Percentiles rank a stretch among this genome's conserved stretches.
These are phyloP conservation scores for Coniella vitis DNA, from an alignment of 2,329 filamentous ascomycete genomes.

Conservation along the genomic window DNA sequence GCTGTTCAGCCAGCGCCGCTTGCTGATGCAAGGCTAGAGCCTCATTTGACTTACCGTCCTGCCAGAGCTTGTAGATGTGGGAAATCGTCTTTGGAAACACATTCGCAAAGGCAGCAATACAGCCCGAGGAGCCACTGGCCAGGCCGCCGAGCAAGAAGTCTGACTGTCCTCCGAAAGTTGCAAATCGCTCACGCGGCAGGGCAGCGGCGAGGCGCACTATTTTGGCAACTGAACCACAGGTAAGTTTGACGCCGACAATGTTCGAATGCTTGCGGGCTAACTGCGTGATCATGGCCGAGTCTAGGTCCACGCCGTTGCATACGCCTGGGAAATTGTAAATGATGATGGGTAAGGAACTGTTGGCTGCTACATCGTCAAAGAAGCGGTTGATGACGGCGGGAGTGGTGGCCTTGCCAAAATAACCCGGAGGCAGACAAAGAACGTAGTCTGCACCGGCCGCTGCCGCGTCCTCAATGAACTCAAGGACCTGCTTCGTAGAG, in stretches of 20 bases:
- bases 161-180: constrained; percentile 64
- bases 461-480: constrained; percentile 51
- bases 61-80: constrained; percentile 55
- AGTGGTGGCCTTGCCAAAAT: constrained; percentile 58
- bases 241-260: constrained; percentile 60
- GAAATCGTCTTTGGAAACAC: constrained; percentile 51
- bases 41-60: constrained; percentile 47
- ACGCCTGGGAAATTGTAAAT: constrained; percentile 65
- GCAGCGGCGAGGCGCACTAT: constrained; percentile 51
- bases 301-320: constrained; percentile 61
- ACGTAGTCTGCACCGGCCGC: constrained; percentile 55
- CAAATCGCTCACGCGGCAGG: constrained; percentile 50
- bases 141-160: constrained; percentile 62
- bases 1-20: constrained; percentile 58
- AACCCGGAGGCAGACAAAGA: constrained; percentile 55
- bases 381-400: constrained; percentile 51
- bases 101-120: constrained; percentile 57
- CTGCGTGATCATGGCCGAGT: constrained; percentile 52
- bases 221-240: constrained; percentile 60
- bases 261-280: constrained; percentile 44
- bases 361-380: constrained; percentile 49
- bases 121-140: constrained; percentile 50
- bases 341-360: constrained; percentile 49
- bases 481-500: constrained; percentile 56
- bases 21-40: constrained; percentile 54